Conservation (phyloP, 805 yeast species). For the Myxozyma lipomycoides region DNA sequence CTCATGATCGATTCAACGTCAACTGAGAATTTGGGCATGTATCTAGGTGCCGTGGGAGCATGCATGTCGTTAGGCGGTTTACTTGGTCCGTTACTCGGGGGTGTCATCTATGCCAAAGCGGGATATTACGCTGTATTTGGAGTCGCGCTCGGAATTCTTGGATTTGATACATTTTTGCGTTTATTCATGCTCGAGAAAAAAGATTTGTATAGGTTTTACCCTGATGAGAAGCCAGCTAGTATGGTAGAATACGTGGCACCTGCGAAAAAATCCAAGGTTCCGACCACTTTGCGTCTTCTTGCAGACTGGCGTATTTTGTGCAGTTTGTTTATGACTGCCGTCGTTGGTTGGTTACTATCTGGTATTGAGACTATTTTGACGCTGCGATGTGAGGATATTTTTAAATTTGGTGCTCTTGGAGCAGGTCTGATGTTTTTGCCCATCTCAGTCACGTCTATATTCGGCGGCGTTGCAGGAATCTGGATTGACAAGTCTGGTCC, state of each 20-base stretch:
- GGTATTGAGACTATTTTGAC: slow-evolving; percentile 37
- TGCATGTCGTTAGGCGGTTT: slow-evolving; percentile 33
- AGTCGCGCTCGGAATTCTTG: slow-evolving; percentile 32
- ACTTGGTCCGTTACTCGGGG: slow-evolving; percentile 36
- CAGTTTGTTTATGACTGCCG: slow-evolving; percentile 29
- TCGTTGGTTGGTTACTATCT: slow-evolving; percentile 34
- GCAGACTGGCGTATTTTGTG: slow-evolving; percentile 27
- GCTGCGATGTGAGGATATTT: slow-evolving; percentile 32
- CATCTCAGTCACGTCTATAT: slow-evolving; percentile 32
- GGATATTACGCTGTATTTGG: slow-evolving; percentile 35
- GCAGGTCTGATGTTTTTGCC: slow-evolving; percentile 36
- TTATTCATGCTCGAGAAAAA: slow-evolving; percentile 34
- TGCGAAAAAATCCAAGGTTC: slow-evolving; percentile 5
- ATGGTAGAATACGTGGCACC: too few relatives aligned
- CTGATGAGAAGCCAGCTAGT: too few relatives aligned
- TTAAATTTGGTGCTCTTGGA: slow-evolving; percentile 33
- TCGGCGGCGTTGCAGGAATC: slow-evolving; percentile 35
- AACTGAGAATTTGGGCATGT: slow-evolving; percentile 31
- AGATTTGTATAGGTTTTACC: slow-evolving; percentile 1
- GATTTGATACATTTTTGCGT: slow-evolving; percentile 32
- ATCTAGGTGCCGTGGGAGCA: slow-evolving; percentile 33
- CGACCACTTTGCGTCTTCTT: slow-evolving; percentile 9
- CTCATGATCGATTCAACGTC: slow-evolving; percentile 31
- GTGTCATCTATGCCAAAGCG: slow-evolving; percentile 32
- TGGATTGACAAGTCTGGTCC: slow-evolving; percentile 34